These are phyloP conservation scores for Colletotrichum truncatum DNA, from an alignment of 2,329 filamentous ascomycete genomes.

Conservation along the genomic window DNA sequence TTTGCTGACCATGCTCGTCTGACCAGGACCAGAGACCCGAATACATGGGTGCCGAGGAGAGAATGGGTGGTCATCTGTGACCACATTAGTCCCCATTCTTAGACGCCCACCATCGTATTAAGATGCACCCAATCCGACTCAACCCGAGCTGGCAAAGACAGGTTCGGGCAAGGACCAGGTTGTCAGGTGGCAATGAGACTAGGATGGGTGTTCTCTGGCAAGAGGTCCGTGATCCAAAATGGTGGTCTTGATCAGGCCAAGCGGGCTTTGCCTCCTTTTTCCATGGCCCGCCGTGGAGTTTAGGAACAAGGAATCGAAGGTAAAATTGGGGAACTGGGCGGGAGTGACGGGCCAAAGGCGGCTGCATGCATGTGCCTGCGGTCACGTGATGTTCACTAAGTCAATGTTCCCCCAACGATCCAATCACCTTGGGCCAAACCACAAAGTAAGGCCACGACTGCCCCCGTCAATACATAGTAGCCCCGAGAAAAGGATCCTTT, in stretches of 20 bases:
- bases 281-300: constrained; percentile 14
- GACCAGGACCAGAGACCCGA: not conserved
- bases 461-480: not conserved
- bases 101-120: not conserved
- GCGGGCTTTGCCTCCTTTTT: constrained; percentile 8
- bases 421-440: constrained; percentile 6
- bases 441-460: not conserved
- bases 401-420: constrained; percentile 11
- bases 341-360: constrained; percentile 28
- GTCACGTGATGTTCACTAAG: constrained; percentile 25
- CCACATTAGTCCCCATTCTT: constrained; percentile 6
- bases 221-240: constrained; percentile 15
- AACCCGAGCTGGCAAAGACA: not conserved
- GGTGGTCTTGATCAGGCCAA: constrained; percentile 7
- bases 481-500: not conserved
- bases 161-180: constrained; percentile 2
- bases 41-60: not conserved
- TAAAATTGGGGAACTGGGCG: constrained; percentile 24
- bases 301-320: constrained; percentile 22
- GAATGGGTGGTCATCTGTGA: not conserved
- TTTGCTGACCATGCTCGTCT: not conserved
- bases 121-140: constrained; percentile 1
- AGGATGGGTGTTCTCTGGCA: not conserved
- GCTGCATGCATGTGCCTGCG: constrained; percentile 25
- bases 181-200: not conserved